Conservation (phyloP, 176 grass and related monocot genomes). For the Paspalum notatum region DNA sequence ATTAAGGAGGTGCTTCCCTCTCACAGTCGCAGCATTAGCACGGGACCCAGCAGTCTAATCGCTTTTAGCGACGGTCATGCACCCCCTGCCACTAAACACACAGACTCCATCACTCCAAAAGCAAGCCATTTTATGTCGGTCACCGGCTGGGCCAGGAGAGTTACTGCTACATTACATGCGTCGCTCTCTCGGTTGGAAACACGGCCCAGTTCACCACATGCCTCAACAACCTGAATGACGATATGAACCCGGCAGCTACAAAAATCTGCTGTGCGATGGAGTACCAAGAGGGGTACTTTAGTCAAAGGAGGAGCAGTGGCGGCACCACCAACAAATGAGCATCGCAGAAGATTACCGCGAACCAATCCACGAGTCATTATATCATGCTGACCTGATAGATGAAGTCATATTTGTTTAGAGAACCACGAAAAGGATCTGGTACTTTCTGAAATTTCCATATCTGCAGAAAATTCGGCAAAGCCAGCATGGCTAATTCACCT, state of each 20-base stretch:
- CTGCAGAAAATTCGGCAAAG: not conserved
- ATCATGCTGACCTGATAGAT: conserved; percentile 29
- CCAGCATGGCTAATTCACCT: conserved; percentile 9
- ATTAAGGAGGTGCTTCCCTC: not conserved
- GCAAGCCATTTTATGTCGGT: conserved; percentile 15
- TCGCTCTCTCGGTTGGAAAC: conserved; percentile 12
- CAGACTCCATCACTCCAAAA: not conserved
- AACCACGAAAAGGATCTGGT: conserved; percentile 6
- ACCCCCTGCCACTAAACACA: not conserved
- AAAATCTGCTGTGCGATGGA: not conserved
- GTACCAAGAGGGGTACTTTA: not conserved
- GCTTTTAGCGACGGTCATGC: conserved; percentile 9
- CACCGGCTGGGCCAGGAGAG: not conserved
- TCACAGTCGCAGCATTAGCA: not conserved
- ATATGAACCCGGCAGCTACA: conserved; percentile 48
- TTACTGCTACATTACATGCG: not conserved
- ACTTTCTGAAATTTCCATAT: not conserved
- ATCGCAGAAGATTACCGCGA: not conserved
- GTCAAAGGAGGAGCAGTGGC: conserved; percentile 27
- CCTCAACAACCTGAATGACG: conserved; percentile 13
- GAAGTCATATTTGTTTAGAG: not conserved
- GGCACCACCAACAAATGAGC: conserved; percentile 34
- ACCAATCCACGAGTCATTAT: not conserved
- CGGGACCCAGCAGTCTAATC: not conserved
- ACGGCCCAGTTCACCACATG: not conserved